These are phyloP conservation scores for Fusarium anguioides DNA, from an alignment of 2,329 filamentous ascomycete species.

Conservation along the genomic window DNA sequence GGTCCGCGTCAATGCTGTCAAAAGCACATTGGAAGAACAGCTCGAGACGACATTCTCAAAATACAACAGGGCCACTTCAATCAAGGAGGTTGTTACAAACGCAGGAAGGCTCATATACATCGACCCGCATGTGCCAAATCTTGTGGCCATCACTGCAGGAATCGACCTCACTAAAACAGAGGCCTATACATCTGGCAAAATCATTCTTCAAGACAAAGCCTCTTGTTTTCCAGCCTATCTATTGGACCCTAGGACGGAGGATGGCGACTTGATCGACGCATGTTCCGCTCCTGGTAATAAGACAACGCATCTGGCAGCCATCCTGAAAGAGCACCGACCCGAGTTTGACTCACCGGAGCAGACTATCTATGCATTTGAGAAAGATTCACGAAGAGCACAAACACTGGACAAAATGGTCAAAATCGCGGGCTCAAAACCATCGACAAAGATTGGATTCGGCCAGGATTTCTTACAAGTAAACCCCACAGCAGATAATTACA, in stretches of 20 bases:
- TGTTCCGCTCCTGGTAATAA: conserved; percentile 98
- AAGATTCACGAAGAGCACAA: conserved; percentile 75
- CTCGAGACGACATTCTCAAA: conserved; percentile 78
- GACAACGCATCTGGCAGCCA: conserved; percentile 89
- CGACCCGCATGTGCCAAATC: conserved; percentile 84
- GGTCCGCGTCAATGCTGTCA: conserved; percentile 87
- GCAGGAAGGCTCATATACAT: conserved; percentile 69
- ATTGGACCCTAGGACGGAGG: conserved; percentile 72
- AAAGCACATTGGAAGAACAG: conserved; percentile 76
- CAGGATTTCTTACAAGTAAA: conserved; percentile 86
- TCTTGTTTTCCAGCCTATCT: conserved; percentile 96
- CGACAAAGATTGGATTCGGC: conserved; percentile 75
- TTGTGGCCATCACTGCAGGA: conserved; percentile 80
- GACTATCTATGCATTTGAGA: conserved; percentile 81
- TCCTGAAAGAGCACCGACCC: conserved; percentile 63
- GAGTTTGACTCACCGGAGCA: conserved; percentile 50
- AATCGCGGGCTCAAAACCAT: conserved; percentile 74
- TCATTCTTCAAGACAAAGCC: conserved; percentile 96
- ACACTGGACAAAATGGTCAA: conserved; percentile 88
- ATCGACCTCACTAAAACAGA: conserved; percentile 77
- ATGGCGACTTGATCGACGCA: conserved; percentile 87
- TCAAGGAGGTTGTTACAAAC: conserved; percentile 66
- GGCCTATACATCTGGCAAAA: conserved; percentile 79
- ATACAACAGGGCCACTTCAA: conserved; percentile 66
- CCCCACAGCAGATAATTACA: conserved; percentile 69